Conservation (phyloP, 495 filamentous ascomycete genomes). For the Oleoguttula mirabilis region DNA sequence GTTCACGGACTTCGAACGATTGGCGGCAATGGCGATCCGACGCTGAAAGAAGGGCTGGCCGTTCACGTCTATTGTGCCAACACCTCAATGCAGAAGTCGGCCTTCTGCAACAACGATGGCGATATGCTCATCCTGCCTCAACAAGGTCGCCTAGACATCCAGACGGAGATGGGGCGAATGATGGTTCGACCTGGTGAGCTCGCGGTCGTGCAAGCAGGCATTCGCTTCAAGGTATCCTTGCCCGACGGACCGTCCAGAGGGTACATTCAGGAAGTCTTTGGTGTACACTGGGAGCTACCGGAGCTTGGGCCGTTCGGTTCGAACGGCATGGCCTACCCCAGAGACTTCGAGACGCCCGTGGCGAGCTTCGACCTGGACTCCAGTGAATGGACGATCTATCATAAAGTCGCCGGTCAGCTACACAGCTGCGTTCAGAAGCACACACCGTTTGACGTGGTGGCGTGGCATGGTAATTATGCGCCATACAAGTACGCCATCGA, state of each 20-base stretch:
- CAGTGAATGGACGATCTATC: slow-evolving; percentile 45
- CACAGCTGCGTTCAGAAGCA: slow-evolving; percentile 59
- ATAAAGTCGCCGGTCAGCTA: slow-evolving; percentile 68
- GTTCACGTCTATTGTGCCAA: too few relatives aligned
- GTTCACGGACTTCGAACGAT: too few relatives aligned
- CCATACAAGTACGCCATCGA: slow-evolving; percentile 80
- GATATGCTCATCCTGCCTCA: slow-evolving; percentile 77
- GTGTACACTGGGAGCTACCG: slow-evolving; percentile 70
- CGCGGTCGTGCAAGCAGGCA: slow-evolving; percentile 69
- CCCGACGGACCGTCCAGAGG: slow-evolving; percentile 54
- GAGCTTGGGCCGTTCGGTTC: slow-evolving; percentile 83
- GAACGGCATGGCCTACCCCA: slow-evolving; percentile 72
- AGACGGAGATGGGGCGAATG: slow-evolving; percentile 69
- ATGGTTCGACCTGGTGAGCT: slow-evolving; percentile 79
- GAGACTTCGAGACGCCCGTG: slow-evolving; percentile 77
- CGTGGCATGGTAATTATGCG: slow-evolving; percentile 69
- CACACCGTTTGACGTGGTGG: slow-evolving; percentile 70
- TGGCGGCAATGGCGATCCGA: too few relatives aligned
- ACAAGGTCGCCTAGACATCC: slow-evolving; percentile 70
- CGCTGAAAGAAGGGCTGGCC: too few relatives aligned
- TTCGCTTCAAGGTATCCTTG: slow-evolving; percentile 63
- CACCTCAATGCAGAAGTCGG: too few relatives aligned
- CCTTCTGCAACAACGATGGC: slow-evolving; percentile 78
- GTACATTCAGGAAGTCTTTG: slow-evolving; percentile 77
- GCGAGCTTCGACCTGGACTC: slow-evolving; percentile 57